These are phyloP conservation scores for Rhizophagus prolifer DNA, from an alignment of 192 early-diverging fungal genomes.

Conservation along the genomic window DNA sequence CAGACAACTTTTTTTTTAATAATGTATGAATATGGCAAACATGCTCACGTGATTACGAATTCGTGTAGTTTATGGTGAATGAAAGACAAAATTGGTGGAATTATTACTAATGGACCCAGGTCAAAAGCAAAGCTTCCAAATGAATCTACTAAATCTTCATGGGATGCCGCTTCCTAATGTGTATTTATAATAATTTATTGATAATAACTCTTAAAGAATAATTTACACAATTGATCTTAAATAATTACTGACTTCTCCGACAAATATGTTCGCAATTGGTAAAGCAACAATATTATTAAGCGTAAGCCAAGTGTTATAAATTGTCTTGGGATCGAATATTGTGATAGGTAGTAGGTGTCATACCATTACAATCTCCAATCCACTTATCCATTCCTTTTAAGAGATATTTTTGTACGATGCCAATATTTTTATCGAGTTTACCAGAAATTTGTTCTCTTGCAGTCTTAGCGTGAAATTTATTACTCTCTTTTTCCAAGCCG, in stretches of 20 bases:
- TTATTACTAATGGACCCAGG: neutral
- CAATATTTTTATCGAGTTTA: neutral
- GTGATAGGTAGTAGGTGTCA: neutral
- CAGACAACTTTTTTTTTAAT: too few species aligned
- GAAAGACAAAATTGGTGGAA: neutral
- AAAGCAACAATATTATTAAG: neutral
- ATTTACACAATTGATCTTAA: neutral
- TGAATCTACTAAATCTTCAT: neutral
- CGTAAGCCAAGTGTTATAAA: neutral
- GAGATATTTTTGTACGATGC: neutral
- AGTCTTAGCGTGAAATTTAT: neutral
- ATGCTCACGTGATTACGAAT: neutral
- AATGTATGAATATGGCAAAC: too few species aligned
- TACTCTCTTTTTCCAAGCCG: neutral
- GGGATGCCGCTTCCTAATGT: neutral
- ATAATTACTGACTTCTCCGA: neutral
- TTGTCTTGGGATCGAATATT: too few species aligned
- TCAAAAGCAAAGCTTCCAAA: neutral
- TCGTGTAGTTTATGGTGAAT: conserved; percentile 1
- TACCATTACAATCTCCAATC: conserved; percentile 1
- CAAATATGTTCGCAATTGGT: neutral
- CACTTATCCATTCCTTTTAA: neutral
- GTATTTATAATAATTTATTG: neutral
- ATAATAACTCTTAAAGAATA: neutral
- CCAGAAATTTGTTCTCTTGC: neutral